Conservation (phyloP, 2,329 filamentous ascomycete genomes). For the Fusarium compactum region DNA sequence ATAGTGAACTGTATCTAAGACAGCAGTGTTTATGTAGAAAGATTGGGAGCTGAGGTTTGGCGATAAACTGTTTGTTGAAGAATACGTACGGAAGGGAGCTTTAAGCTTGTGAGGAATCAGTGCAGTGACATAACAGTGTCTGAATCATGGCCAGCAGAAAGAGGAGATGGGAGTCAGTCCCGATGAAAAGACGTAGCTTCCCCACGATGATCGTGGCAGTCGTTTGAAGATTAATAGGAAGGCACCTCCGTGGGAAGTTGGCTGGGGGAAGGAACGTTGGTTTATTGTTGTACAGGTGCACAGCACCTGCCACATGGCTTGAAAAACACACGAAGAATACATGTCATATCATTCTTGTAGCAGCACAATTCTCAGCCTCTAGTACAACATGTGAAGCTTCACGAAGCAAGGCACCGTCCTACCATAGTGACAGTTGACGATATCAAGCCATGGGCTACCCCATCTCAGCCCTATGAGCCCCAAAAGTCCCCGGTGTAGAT, state of each 20-base stretch:
- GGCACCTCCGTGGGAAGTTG: not conserved
- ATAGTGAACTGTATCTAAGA: not conserved
- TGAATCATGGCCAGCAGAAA: not conserved
- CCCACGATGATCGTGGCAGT: not conserved
- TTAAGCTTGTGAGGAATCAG: not conserved
- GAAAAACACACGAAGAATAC: not conserved
- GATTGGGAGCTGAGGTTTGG: not conserved
- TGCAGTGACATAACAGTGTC: not conserved
- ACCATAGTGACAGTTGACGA: not conserved
- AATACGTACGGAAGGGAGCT: not conserved
- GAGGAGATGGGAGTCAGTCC: not conserved
- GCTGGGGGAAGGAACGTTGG: not conserved
- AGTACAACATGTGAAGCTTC: not conserved
- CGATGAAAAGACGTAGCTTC: not conserved
- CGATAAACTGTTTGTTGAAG: not conserved
- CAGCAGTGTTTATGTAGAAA: not conserved
- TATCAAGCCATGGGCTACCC: not conserved
- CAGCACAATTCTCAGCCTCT: not conserved
- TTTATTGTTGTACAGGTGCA: not conserved
- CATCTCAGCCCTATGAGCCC: not conserved
- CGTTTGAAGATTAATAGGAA: not conserved
- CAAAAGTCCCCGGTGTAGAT: not conserved
- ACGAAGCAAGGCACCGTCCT: slow-evolving; percentile 1
- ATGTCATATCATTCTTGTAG: not conserved
- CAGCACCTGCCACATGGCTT: not conserved